Evolutionary conservation across 768 basidiomycete genomes (phyloP).

Genomic region (Fomitopsis serialis): DNA sequence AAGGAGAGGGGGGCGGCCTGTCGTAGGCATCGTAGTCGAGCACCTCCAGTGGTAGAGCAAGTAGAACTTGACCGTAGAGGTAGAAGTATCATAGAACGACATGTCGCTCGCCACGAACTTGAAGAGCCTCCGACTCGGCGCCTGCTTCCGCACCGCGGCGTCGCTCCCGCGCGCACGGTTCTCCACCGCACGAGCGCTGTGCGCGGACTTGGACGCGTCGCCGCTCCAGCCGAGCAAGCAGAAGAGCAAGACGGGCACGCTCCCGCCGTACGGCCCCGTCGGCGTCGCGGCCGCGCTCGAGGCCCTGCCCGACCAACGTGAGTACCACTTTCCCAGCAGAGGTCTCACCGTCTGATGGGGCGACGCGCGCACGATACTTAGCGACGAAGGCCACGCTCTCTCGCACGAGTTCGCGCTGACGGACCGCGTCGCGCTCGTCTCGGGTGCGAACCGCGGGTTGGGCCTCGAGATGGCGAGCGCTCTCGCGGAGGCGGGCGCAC

Average conservation of each 20-base stretch:
- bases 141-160: not conserved
- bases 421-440: conserved; percentile 32
- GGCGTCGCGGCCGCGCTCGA: conserved; percentile 56
- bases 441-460: conserved; percentile 44
- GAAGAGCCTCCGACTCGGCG: not conserved
- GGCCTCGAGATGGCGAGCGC: conserved; percentile 83
- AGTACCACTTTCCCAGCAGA: conserved; percentile 34
- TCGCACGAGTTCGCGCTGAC: conserved; percentile 24
- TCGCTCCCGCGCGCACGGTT: conserved; percentile 7
- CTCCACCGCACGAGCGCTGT: conserved; percentile 3
- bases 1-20: too few relatives aligned
- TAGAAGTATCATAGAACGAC: not conserved
- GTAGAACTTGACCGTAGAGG: not conserved
- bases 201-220: conserved; percentile 3
- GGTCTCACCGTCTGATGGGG: not conserved
- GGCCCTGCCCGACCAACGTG: conserved; percentile 46
- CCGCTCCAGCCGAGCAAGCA: conserved; percentile 15
- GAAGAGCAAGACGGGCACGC: conserved; percentile 30
- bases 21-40: too few relatives aligned
- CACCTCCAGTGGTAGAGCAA: too few relatives aligned
- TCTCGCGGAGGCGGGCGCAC: conserved; percentile 65
- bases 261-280: conserved; percentile 53
- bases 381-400: conserved; percentile 19
- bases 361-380: conserved; percentile 1
- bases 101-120: conserved; percentile 3